These are phyloP conservation scores for Paramecium sonneborni DNA, from an alignment of 73 alveolate genomes.

Conservation along the genomic window DNA sequence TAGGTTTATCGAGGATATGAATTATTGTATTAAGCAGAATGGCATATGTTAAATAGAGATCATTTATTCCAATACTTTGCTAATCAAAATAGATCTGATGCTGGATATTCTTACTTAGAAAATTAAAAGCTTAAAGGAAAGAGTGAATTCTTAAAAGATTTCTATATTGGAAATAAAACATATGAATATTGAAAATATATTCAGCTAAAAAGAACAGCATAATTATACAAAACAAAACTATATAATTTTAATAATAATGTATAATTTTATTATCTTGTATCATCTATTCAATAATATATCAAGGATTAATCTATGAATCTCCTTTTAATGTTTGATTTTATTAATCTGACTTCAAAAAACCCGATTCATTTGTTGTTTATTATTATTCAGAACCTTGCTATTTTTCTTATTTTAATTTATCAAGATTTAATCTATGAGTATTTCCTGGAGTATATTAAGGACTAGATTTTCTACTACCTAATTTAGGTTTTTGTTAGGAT, in stretches of 20 bases:
- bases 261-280: neutral
- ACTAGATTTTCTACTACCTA: slow-evolving; percentile 12
- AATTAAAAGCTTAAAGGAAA: slow-evolving; percentile 38
- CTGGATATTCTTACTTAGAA: slow-evolving; percentile 67
- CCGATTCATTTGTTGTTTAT: neutral
- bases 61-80: slow-evolving; percentile 55
- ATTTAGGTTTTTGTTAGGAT: neutral
- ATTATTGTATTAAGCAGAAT: slow-evolving; percentile 51
- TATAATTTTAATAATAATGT: neutral
- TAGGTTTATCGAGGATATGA: slow-evolving; percentile 54
- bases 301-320: neutral
- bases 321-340: neutral
- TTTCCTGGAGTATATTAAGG: slow-evolving; percentile 45
- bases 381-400: neutral
- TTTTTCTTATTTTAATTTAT: slow-evolving; percentile 9
- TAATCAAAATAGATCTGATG: slow-evolving; percentile 38
- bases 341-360: neutral
- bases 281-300: neutral
- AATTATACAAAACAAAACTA: neutral
- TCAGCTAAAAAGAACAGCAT: neutral
- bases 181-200: slow-evolving; percentile 56
- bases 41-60: slow-evolving; percentile 57
- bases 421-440: slow-evolving; percentile 17
- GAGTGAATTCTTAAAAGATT: slow-evolving; percentile 61
- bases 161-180: slow-evolving; percentile 58